Conservation (phyloP, 2,329 filamentous ascomycete genomes). For the Helminthosporium solani region DNA sequence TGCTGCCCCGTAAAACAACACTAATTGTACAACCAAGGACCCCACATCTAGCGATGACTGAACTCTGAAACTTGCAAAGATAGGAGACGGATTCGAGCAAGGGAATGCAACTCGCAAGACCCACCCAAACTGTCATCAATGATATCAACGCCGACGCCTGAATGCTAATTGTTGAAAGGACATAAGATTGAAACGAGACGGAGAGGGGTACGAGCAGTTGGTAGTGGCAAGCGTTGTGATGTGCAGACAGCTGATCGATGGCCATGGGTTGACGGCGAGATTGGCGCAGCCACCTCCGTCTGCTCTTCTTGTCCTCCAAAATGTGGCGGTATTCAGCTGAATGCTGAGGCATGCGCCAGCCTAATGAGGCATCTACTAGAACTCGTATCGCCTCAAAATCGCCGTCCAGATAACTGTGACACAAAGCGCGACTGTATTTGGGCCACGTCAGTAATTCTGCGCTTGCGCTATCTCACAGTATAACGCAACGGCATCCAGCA, state of each 20-base stretch:
- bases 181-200: background rate
- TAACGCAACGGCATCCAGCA: constrained; percentile 65
- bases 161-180: background rate
- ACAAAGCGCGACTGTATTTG: constrained; percentile 1
- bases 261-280: background rate
- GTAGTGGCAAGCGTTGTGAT: background rate
- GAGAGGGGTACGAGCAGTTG: constrained; percentile 1
- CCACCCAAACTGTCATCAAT: background rate
- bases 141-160: constrained; percentile 5
- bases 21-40: constrained; percentile 16
- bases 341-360: background rate
- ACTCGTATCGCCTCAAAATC: background rate
- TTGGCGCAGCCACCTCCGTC: constrained; percentile 1
- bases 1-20: constrained; percentile 1
- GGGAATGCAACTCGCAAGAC: background rate
- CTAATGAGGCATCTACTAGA: background rate
- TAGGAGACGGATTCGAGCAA: too few species aligned
- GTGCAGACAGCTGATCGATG: background rate
- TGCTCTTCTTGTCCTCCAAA: background rate
- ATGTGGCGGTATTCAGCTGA: constrained; percentile 3
- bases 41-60: background rate
- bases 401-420: constrained; percentile 4
- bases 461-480: constrained; percentile 50
- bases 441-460: constrained; percentile 2
- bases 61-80: background rate